Base-by-base conservation (phyloP, 1,284 basidiomycete species). In the Inonotus obliquus region DNA sequence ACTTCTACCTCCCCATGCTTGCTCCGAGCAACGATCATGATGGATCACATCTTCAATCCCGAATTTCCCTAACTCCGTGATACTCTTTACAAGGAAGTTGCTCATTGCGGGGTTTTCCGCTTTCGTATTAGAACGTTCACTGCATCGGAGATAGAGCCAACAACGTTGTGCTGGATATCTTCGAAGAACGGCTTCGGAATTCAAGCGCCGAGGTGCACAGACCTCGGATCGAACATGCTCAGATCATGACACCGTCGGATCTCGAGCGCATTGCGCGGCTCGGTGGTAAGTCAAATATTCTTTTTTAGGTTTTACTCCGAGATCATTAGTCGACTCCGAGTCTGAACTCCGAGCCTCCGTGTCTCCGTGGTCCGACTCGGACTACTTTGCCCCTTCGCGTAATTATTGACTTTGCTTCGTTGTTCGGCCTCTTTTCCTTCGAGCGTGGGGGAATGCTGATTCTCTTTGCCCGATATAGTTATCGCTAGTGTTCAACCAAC, bases 71-170 rank as follows among this genome's bases (percentile, higher is more conserved):
- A n/a, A 21, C n/a, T 7, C 41, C 41, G n/a, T 17, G 19, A 44
- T 7, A 17, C 7, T 44, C 41, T 5, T 9, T 7, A 21, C 19
- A 44, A 44, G 45, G 4, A n/a, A 41, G 37, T 17, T 35, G 14
- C 45, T 1, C 6, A 27, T 48, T 51, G 57, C 19, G 7, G 52
- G 49, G 25, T 61, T 57, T 19, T 27, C 52, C 59, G 19, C 59
- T 21, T 21, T 7, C n/a, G 44, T 27, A 54, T 5, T n/a, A 93
- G 89, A 93, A 92, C 65, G 84, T 92, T 11, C 94, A 98, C 69
- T 92, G 91, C 58, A 97, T 97, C 27, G 96, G 96, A 1, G 96
- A 98, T 69, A 82, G 85, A 51, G 94, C 93, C 35, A 96, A 96
- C 71, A 81, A 87, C 45, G 78, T 90, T 21, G 84, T 92, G 0